Base-by-base conservation (phyloP, 148 eudicot species). In the Cornus suecica region DNA sequence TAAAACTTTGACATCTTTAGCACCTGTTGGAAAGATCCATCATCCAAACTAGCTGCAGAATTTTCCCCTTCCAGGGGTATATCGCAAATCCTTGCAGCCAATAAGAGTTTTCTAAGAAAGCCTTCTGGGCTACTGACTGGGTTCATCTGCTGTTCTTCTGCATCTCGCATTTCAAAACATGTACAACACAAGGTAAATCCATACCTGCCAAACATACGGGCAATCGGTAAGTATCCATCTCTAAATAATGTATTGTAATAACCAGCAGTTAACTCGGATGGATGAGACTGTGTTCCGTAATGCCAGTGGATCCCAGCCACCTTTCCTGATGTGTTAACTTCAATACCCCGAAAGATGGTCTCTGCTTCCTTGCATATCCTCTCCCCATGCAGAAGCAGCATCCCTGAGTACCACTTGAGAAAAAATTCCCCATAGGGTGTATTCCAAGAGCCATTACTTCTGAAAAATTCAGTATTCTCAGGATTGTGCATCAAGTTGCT, bases 361-460 rank as follows among this genome's bases (percentile, higher is more conserved):
- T 83, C 83, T 63, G 90, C 68, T 77, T 80, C 86, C 30, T 37
- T 66, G 68, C 84, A 83, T 26, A 87, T 77, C 72, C 85, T 78
- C 27, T 87, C 88, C 48, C 90, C 90, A 26, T 87, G 90, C 64
- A 66, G 67, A 62, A 87, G 81, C 67, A 87, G 76, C 84, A 79
- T 76, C n/a, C 77, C 77, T 10, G 90, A 85, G 83, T 87, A 85
- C 90, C 88, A 87, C 48, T 78, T 61, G 29, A 87, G 86, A 76
- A 87, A 87, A 72, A 87, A 87, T 29, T 87, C 75, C 2, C 86
- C 88, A 72, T 87, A 85, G 22, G 76, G 76, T 14, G 88, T 74
- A 10, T 85, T 83, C 90, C 86, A 83, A 22, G 74, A 69, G 52
- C 88, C 84, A 66, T 82, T 52, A 23, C 62, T 76, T 28, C 67